Evolutionary conservation across 2,329 filamentous ascomycete genomes (phyloP), one percentile per base, ranked within the genome.

Genomic region (Cercospora citrullina): DNA sequence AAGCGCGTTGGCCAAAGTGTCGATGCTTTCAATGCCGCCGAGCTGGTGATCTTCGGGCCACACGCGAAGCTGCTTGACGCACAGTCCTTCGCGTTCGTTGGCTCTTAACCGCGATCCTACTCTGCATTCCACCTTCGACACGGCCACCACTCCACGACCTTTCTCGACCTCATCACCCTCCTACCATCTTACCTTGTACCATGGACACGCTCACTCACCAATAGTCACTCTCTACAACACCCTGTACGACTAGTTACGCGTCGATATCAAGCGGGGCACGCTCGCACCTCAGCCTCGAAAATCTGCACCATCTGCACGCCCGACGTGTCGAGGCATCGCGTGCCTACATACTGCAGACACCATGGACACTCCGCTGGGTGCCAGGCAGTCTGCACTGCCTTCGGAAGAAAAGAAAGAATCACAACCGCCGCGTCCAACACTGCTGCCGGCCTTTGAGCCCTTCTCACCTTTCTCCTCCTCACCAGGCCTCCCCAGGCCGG

Each of bases 371-470:
- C 65, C 71, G 36, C 66, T 71, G 60, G 63, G 61, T 36, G 28
- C 62, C 26, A 66, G 30, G 28, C 67, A 66, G 28, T 45, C 66
- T 28, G 65, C 66, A 59, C 36, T 71, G 72, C 68, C 64, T 30
- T 66, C 71, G 21, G 63, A 61, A 63, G 70, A 74, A 66, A 53
- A 64, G 51, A 62, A 57, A 16, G 67, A 70, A 28, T 69, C 71
- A 64, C 66, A 71, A 65, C 58, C 71, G 66, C 75, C 72, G 71
- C 77, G 82, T 73, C 86, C 91, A 30, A 87, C 89, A 66, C 83
- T 94, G 65, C 87, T 95, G 28, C 92, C 92, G 69, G 86, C 92
- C 23, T 94, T 94, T 78, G 91, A 94, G 80, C 67, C 67, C 59
- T 68, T 65, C 61, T 64, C 61, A 30, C 90, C 89, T 62, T 82